Base-by-base conservation (phyloP, 805 yeast species). In the Diddensiella transvaalensis region DNA sequence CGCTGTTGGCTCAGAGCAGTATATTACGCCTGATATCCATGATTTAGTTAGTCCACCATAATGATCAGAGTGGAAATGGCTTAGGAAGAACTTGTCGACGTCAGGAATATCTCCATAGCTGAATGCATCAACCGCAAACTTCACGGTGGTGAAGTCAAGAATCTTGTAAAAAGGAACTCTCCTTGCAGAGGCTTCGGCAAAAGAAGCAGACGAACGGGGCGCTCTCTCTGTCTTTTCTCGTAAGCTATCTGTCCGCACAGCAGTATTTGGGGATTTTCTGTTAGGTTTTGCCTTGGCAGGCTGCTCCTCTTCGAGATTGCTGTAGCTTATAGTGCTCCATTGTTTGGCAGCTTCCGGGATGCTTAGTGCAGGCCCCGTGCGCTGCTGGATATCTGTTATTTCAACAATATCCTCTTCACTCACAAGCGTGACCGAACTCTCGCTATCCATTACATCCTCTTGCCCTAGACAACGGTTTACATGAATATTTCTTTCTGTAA, bases 51-150 rank as follows among this genome's bases (percentile, higher is more conserved):
- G 66, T 0, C 99, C 98, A 3, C 87, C 88, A 61, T 93, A 93
- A 63, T 93, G 99, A 63, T 93, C 99, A 0, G 96, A 72, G 64
- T 93, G 99, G 69, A 86, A 91, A 68, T 93, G 99, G 0, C 70
- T 64, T 35, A 62, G 61, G 45, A 61, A 68, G 52, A 63, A 67
- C 32, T 60, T 49, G 15, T 52, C 36, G 2, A 66, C 63, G 11
- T 55, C 61, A 13, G 59, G 61, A 19, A 66, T 63, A 8, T 59
- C 48, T 19, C 72, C 70, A 50, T 63, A 64, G 43, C 57, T 50
- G 58, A 69, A 69, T 24, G 69, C 71, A 46, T 69, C 71, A 6
- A 66, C 77, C 3, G 70, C 69, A 1, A 68, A 50, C 15, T 47
- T 49, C 11, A 22, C 33, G 2, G 55, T 50, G 6, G 43, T 52